A percentile compares a stretch with the other conserved stretches of the same genome.
Evolutionary conservation across 805 yeast species (phyloP).

Genomic region (Candida vartiovaarae): DNA sequence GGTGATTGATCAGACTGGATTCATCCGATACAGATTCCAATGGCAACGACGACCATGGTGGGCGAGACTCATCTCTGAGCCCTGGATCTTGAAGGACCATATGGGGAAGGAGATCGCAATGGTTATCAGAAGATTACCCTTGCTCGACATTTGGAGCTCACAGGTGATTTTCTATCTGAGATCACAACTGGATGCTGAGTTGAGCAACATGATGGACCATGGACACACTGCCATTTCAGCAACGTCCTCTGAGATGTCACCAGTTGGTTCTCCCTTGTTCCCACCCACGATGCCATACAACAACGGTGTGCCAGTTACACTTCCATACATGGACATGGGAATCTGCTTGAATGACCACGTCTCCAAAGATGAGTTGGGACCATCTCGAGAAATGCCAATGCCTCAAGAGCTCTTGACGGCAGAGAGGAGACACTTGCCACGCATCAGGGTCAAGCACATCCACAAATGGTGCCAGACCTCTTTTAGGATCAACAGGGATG

Average conservation of each 20-base stretch:
- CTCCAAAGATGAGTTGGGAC: constrained; percentile 1
- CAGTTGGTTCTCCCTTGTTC: not conserved
- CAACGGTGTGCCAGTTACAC: not conserved
- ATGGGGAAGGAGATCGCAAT: not conserved
- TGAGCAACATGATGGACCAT: too few relatives aligned
- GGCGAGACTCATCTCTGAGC: not conserved
- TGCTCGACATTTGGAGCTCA: not conserved
- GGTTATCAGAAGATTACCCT: not conserved
- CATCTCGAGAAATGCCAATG: not conserved
- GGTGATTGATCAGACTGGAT: not conserved
- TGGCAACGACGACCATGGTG: not conserved
- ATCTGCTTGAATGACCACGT: constrained; percentile 4
- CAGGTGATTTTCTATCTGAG: not conserved
- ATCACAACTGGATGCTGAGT: too few relatives aligned
- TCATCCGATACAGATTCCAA: not conserved
- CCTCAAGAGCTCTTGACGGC: not conserved
- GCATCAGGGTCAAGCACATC: not conserved
- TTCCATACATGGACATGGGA: constrained; percentile 12
- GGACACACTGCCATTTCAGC: not conserved
- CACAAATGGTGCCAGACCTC: not conserved
- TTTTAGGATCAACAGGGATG: constrained; percentile 5
- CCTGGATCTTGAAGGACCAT: not conserved
- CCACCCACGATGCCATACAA: not conserved
- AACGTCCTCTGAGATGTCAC: not conserved
- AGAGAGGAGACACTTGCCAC: constrained; percentile 5